Evolutionary conservation across 2,329 filamentous ascomycete species (phyloP).

Genomic region (Beauveria sp.): DNA sequence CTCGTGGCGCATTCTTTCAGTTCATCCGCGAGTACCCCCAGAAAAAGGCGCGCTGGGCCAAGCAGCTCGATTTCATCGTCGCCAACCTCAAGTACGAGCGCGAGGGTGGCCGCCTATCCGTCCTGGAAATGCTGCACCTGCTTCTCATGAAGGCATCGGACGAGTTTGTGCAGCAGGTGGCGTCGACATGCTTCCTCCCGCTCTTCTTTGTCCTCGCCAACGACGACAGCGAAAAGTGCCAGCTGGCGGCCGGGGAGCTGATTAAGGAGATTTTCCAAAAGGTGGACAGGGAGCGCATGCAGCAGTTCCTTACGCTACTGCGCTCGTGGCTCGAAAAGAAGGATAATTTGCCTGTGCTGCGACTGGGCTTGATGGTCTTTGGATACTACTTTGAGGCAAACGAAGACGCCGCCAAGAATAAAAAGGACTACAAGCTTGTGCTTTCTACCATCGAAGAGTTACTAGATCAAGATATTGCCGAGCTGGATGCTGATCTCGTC

Average conservation of each 20-base stretch:
- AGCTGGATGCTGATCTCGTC: conserved; percentile 61
- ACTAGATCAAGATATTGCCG: conserved; percentile 44
- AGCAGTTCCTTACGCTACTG: conserved; percentile 63
- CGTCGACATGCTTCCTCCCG: conserved; percentile 75
- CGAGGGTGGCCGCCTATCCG: conserved; percentile 79
- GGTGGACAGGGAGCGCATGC: conserved; percentile 63
- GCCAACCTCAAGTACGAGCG: conserved; percentile 88
- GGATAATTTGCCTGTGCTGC: conserved; percentile 61
- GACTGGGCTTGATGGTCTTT: conserved; percentile 73
- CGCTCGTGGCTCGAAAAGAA: conserved; percentile 69
- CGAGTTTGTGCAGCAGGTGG: conserved; percentile 74
- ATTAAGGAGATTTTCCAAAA: conserved; percentile 74
- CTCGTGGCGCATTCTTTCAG: conserved; percentile 83
- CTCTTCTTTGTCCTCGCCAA: conserved; percentile 80
- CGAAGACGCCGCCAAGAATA: conserved; percentile 49
- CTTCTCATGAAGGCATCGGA: conserved; percentile 80
- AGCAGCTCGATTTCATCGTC: conserved; percentile 81
- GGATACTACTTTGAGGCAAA: conserved; percentile 72
- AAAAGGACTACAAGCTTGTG: conserved; percentile 60
- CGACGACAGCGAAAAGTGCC: conserved; percentile 80
- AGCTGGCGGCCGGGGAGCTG: conserved; percentile 70
- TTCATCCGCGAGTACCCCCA: conserved; percentile 94
- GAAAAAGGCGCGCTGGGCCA: conserved; percentile 78
- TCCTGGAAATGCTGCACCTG: conserved; percentile 84
- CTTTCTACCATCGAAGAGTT: conserved; percentile 46